Evolutionary conservation across 1,284 basidiomycete species (phyloP).

Genomic region (Marasmius sp.): DNA sequence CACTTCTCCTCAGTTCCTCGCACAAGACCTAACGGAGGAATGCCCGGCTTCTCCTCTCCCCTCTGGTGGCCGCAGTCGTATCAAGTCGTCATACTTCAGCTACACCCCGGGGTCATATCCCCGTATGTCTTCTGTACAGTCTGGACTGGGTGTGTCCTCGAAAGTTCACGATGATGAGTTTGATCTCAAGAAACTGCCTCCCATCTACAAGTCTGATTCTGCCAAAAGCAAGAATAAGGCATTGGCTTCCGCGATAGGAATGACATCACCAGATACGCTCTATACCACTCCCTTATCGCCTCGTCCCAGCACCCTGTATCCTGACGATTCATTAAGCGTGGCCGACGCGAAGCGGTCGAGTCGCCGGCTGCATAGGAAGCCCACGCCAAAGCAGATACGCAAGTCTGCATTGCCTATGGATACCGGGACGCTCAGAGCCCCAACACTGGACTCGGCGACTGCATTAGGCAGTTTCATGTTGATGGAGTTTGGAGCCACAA

Average conservation of each 20-base stretch:
- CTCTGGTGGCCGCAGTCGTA: conserved; percentile 53
- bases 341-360: conserved; percentile 36
- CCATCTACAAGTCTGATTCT: conserved; percentile 41
- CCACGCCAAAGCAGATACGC: conserved; percentile 28
- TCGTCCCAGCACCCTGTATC: conserved; percentile 56
- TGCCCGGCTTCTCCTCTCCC: conserved; percentile 28
- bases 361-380: conserved; percentile 33
- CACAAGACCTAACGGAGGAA: conserved; percentile 24
- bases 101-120: conserved; percentile 53
- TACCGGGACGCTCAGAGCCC: conserved; percentile 19
- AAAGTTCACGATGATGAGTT: conserved; percentile 25
- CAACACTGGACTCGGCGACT: conserved; percentile 41
- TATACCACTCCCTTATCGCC: conserved; percentile 41
- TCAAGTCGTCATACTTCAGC: conserved; percentile 62
- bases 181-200: conserved; percentile 22
- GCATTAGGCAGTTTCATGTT: conserved; percentile 62
- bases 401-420: conserved; percentile 30
- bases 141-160: conserved; percentile 26
- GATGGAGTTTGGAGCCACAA: conserved; percentile 44
- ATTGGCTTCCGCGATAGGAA: conserved; percentile 52
- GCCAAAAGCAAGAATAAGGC: conserved; percentile 51
- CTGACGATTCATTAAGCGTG: conserved; percentile 70
- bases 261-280: conserved; percentile 38
- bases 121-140: conserved; percentile 44
- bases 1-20: conserved; percentile 38